Evolutionary conservation across 1,139 yeast species (phyloP).

Genomic region (Protomyces lactucae-debilis): DNA sequence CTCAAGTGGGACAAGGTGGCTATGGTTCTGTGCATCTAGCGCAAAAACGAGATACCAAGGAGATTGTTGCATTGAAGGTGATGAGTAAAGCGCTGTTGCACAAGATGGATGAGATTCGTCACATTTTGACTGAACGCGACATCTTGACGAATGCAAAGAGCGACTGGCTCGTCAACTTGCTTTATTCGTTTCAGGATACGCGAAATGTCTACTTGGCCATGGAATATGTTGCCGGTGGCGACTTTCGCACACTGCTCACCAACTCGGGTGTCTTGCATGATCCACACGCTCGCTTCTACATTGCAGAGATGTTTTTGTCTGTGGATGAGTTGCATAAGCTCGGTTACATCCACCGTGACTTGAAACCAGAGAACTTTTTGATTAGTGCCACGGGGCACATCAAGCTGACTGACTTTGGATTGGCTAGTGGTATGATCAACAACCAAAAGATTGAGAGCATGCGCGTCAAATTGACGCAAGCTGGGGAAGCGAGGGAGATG

Average conservation of each 20-base stretch:
- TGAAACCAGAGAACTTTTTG: slow-evolving; percentile 94
- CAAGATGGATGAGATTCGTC: slow-evolving; percentile 91
- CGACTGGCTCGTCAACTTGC: slow-evolving; percentile 90
- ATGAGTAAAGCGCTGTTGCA: slow-evolving; percentile 80
- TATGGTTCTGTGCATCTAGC: slow-evolving; percentile 97
- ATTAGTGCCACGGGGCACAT: slow-evolving; percentile 94
- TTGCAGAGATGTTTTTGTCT: slow-evolving; percentile 93
- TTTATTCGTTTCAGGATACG: slow-evolving; percentile 91
- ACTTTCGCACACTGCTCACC: slow-evolving; percentile 86
- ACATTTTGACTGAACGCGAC: slow-evolving; percentile 92
- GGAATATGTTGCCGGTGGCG: slow-evolving; percentile 99
- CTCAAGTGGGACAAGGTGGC: slow-evolving; percentile 99
- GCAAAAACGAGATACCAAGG: slow-evolving; percentile 86
- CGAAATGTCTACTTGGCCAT: slow-evolving; percentile 90
- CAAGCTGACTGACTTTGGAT: slow-evolving; percentile 93
- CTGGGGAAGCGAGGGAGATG: slow-evolving; percentile 55
- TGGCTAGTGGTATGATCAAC: slow-evolving; percentile 94
- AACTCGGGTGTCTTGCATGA: slow-evolving; percentile 91
- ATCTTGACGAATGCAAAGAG: slow-evolving; percentile 89
- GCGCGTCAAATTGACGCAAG: slow-evolving; percentile 66
- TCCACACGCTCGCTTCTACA: slow-evolving; percentile 90
- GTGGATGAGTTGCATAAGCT: slow-evolving; percentile 89
- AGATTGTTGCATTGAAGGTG: slow-evolving; percentile 91
- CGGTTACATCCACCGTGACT: slow-evolving; percentile 94
- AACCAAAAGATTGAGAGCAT: slow-evolving; percentile 90